These are phyloP conservation scores for Cokeromyces recurvatus DNA, from an alignment of 371 early-diverging fungal species.

Conservation along the genomic window DNA sequence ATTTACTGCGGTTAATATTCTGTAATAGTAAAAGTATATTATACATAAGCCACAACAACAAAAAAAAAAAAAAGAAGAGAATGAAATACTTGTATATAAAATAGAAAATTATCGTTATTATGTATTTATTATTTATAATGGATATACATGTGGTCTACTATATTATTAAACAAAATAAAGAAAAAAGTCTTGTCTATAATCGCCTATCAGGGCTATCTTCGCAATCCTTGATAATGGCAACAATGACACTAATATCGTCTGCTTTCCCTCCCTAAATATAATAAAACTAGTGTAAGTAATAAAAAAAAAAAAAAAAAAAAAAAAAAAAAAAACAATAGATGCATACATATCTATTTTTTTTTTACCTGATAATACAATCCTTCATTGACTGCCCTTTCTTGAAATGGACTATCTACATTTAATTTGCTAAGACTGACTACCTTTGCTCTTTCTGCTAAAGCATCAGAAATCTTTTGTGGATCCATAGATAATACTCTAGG, in stretches of 20 bases:
- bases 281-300: too few relatives aligned
- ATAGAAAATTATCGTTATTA: too few relatives aligned
- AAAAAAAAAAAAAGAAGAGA: too few relatives aligned
- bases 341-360: not conserved
- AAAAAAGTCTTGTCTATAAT: slow-evolving; percentile 4
- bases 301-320: too few relatives aligned
- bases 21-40: too few relatives aligned
- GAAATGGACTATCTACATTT: slow-evolving; percentile 82
- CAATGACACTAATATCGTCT: slow-evolving; percentile 79
- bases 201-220: slow-evolving; percentile 40
- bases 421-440: slow-evolving; percentile 75
- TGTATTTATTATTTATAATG: too few relatives aligned
- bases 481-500: slow-evolving; percentile 18
- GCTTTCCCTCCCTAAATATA: slow-evolving; percentile 72
- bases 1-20: too few relatives aligned
- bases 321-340: too few relatives aligned
- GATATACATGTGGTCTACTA: too few relatives aligned
- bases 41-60: too few relatives aligned
- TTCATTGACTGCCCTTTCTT: slow-evolving; percentile 75
- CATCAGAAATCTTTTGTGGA: slow-evolving; percentile 74
- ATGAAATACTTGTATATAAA: too few relatives aligned
- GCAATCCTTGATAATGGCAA: slow-evolving; percentile 62
- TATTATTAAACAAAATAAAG: too few relatives aligned
- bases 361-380: slow-evolving; percentile 66
- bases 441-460: slow-evolving; percentile 73